Conservation (phyloP, 306 rosid species). For the Malus asiatica region DNA sequence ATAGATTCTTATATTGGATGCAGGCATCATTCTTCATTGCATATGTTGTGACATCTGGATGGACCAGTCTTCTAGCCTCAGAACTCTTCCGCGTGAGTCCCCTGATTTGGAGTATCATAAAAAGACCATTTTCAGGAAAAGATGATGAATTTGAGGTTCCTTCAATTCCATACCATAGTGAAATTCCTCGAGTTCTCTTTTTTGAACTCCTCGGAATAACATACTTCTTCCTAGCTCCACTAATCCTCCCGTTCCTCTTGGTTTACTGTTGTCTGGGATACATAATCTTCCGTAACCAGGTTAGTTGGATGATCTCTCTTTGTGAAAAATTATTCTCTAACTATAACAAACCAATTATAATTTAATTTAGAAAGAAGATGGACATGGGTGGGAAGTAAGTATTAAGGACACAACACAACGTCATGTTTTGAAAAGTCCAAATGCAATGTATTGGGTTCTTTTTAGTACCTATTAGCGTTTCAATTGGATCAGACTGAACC, state of each 20-base stretch:
- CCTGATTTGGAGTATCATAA: constrained; percentile 34
- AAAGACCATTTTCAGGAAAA: constrained; percentile 27
- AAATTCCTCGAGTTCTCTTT: constrained; percentile 57
- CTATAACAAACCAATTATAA: background rate
- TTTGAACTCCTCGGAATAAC: constrained; percentile 57
- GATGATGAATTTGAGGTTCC: constrained; percentile 48
- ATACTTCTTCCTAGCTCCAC: constrained; percentile 64
- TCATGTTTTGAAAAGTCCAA: background rate
- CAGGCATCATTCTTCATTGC: constrained; percentile 87
- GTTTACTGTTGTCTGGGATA: constrained; percentile 61
- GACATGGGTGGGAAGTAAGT: background rate
- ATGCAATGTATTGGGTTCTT: background rate
- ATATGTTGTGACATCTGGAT: constrained; percentile 51
- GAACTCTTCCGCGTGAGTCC: constrained; percentile 50
- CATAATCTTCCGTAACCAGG: constrained; percentile 74
- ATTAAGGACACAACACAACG: background rate
- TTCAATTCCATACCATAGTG: constrained; percentile 53
- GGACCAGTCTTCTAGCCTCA: constrained; percentile 54
- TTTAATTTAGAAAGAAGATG: background rate
- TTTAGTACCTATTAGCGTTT: background rate
- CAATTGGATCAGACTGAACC: background rate
- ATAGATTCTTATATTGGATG: constrained; percentile 19
- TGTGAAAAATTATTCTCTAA: background rate
- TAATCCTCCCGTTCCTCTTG: constrained; percentile 75
- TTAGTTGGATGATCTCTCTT: constrained; percentile 9